A percentile compares a stretch with the other conserved stretches of the same genome.
These are phyloP conservation scores for Ocimum tenuiflorum DNA, from an alignment of 257 asterid species.

Conservation along the genomic window DNA sequence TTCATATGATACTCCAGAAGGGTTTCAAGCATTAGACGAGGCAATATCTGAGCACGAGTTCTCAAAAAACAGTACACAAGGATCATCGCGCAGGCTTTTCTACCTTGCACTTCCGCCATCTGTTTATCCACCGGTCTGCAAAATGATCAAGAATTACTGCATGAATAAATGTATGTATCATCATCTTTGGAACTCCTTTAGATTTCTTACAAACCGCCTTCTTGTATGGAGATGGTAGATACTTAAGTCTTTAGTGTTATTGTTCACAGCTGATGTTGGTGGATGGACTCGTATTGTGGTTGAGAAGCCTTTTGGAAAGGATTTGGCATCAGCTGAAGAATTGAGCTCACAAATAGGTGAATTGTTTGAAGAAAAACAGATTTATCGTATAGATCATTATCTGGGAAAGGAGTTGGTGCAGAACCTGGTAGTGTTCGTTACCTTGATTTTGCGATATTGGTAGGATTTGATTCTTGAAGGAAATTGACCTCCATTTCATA, in stretches of 20 bases:
- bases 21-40: constrained; percentile 66
- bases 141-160: constrained; percentile 70
- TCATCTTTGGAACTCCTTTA: background rate
- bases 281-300: constrained; percentile 99
- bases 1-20: constrained; percentile 79
- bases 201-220: background rate
- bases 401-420: constrained; percentile 98
- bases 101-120: constrained; percentile 99
- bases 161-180: constrained; percentile 59
- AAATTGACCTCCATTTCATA: constrained; percentile 11
- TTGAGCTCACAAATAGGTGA: constrained; percentile 91
- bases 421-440: constrained; percentile 67
- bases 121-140: constrained; percentile 92
- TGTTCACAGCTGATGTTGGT: constrained; percentile 73
- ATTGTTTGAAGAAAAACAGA: constrained; percentile 84
- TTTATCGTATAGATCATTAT: constrained; percentile 94
- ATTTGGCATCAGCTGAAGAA: constrained; percentile 89
- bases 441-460: constrained; percentile 20
- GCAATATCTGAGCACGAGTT: constrained; percentile 85
- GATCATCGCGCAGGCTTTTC: constrained; percentile 88
- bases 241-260: constrained; percentile 10
- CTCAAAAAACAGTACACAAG: constrained; percentile 55
- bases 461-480: background rate
- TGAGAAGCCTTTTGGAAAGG: constrained; percentile 98
- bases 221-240: no score